phyloP scores from a whole-genome alignment of 2,329 filamentous ascomycete species.

The Thelonectria blattea region DNA sequence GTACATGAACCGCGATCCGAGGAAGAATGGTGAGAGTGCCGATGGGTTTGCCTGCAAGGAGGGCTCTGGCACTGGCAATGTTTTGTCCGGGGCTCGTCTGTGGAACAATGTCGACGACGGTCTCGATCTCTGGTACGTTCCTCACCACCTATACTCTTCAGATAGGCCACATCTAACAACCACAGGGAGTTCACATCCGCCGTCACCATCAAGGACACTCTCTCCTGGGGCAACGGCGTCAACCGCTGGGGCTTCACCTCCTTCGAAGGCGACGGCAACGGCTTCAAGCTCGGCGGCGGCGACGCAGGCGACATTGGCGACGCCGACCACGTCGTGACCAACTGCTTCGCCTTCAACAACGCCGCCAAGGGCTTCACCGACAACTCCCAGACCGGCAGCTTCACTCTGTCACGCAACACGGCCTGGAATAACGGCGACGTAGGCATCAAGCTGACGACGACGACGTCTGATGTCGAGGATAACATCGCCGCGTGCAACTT shows the following conservation, averaged over 20 bases:
- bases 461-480: slow-evolving; percentile 42
- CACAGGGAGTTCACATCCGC: slow-evolving; percentile 46
- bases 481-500: slow-evolving; percentile 45
- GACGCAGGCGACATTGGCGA: slow-evolving; percentile 44
- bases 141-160: neutral
- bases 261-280: slow-evolving; percentile 55
- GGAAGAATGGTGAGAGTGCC: slow-evolving; percentile 58
- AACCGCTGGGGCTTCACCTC: slow-evolving; percentile 51
- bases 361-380: slow-evolving; percentile 54
- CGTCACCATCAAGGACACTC: slow-evolving; percentile 51
- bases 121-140: slow-evolving; percentile 34
- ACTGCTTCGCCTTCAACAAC: slow-evolving; percentile 53
- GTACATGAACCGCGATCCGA: slow-evolving; percentile 50
- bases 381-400: slow-evolving; percentile 50
- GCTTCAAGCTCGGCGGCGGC: slow-evolving; percentile 53
- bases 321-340: slow-evolving; percentile 51
- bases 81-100: slow-evolving; percentile 51
- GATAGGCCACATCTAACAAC: neutral
- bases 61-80: slow-evolving; percentile 53
- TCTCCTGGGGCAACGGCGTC: slow-evolving; percentile 54
- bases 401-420: slow-evolving; percentile 50
- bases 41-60: slow-evolving; percentile 57
- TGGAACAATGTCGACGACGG: slow-evolving; percentile 60
- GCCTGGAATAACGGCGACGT: slow-evolving; percentile 53
- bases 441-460: slow-evolving; percentile 47